A percentile compares a stretch with the other conserved stretches of the same genome.
Evolutionary conservation across 306 rosid genomes (phyloP).

Genomic region (Cicer bijugum): DNA sequence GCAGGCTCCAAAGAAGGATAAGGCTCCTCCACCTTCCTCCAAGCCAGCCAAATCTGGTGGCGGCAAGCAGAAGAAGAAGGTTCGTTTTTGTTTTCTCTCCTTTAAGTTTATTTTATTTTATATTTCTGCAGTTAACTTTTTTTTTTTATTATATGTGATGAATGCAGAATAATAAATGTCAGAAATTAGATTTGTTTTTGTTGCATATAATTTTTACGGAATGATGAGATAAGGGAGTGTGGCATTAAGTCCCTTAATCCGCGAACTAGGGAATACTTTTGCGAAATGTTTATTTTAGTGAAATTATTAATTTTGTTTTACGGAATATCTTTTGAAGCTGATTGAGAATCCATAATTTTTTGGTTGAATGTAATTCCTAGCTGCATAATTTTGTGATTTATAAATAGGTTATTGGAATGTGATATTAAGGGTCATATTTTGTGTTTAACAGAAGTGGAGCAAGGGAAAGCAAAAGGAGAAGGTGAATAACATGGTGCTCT

Average conservation of each 20-base stretch:
- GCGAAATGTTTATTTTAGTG: too few species aligned
- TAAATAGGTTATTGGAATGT: background rate
- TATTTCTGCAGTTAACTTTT: background rate
- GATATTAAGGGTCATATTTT: background rate
- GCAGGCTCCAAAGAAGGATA: conserved; percentile 77
- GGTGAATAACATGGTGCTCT: conserved; percentile 74
- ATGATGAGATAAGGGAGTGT: background rate
- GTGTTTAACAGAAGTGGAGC: conserved; percentile 66
- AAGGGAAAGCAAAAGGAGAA: conserved; percentile 84
- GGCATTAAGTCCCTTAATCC: background rate
- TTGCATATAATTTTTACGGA: background rate
- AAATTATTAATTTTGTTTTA: too few species aligned
- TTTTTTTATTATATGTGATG: background rate
- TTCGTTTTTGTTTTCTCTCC: background rate
- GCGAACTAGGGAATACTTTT: too few species aligned
- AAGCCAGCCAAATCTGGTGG: conserved; percentile 76
- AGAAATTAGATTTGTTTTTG: background rate
- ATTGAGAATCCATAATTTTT: too few species aligned
- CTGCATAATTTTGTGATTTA: too few species aligned
- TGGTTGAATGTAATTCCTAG: too few species aligned
- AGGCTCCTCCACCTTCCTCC: conserved; percentile 73
- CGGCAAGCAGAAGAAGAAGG: conserved; percentile 85
- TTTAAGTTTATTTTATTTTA: background rate
- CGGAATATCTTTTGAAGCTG: too few species aligned
- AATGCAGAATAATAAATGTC: background rate